These are phyloP conservation scores for Pharus latifolius DNA, from an alignment of 176 grass and related monocot species.

Conservation along the genomic window DNA sequence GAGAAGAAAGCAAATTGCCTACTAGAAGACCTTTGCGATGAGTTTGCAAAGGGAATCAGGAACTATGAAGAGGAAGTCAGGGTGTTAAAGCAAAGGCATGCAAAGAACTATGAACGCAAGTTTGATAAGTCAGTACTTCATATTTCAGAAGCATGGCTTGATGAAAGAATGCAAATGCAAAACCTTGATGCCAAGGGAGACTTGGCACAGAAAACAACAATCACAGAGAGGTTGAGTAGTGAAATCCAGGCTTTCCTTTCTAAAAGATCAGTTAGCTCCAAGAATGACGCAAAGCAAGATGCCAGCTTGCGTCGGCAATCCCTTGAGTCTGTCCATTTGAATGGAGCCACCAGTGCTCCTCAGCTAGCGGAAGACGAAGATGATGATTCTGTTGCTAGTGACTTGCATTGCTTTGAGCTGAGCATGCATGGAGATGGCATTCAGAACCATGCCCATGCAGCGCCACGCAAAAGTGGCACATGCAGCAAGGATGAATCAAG, in stretches of 20 bases:
- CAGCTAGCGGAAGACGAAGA: conserved; percentile 62
- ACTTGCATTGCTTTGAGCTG: conserved; percentile 82
- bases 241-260: conserved; percentile 69
- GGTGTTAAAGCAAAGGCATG: conserved; percentile 51
- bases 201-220: conserved; percentile 28
- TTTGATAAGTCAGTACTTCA: conserved; percentile 79
- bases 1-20: conserved; percentile 57
- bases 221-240: conserved; percentile 52
- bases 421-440: conserved; percentile 30
- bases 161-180: conserved; percentile 85
- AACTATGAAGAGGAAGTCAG: conserved; percentile 76
- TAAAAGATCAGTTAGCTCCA: conserved; percentile 20
- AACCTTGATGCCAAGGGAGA: conserved; percentile 34
- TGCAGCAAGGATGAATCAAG: conserved; percentile 13
- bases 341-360: conserved; percentile 70
- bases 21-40: conserved; percentile 71
- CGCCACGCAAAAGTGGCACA: background rate
- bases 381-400: conserved; percentile 62
- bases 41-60: conserved; percentile 64
- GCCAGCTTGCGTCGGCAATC: conserved; percentile 58
- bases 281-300: conserved; percentile 7
- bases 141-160: conserved; percentile 72
- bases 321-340: conserved; percentile 77
- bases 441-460: conserved; percentile 2
- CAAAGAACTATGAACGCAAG: conserved; percentile 33